Base-by-base conservation (phyloP, 306 rosid species). In the Dicorynia guianensis region DNA sequence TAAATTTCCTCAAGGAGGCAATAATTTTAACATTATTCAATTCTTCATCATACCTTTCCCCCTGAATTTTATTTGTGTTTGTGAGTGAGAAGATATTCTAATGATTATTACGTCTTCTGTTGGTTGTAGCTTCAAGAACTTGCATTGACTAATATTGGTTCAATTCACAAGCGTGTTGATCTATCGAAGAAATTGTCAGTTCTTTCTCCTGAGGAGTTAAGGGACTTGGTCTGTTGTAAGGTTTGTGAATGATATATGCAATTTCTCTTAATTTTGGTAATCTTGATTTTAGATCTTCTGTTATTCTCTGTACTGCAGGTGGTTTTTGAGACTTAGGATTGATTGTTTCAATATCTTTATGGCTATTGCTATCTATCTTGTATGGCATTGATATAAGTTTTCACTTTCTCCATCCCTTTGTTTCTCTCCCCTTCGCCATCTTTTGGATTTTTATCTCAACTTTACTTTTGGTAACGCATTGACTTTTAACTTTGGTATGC, bases 141-240 rank as follows among this genome's bases (percentile, higher is more conserved):
- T 84, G 90, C 98, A 78, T 77, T 95, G 84, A 76, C 89, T 38
- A 90, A 92, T 83, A 83, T 92, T 81, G 98, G 99, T 82, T 87
- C 96, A 63, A 88, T 95, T 75, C 88, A 90, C 87, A 92, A 85
- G 80, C 96, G 96, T 59, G 89, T 80, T 38, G 90, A 92, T 87
- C 87, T 95, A 17, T 82, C 99, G n/a, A 95, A 90, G 90, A 95
- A 90, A 69, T 72, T 95, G 72, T 92, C 93, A 12, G 88, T 85
- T 69, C 97, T 92, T 84, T 78, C 92, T 76, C 89, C 79, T 1
- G 85, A 76, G 71, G 99, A 95, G 63, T 77, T 95, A 80, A 90
- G 87, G 81, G 93, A 95, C 81, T 84, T 95, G 86, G 87, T 95
- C 74, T 92, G 99, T 88, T 78, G 81, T 63, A 92, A 95, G 99